Base-by-base conservation (phyloP, 225 moss, liverwort and hornwort species). In the Neckera pumila region DNA sequence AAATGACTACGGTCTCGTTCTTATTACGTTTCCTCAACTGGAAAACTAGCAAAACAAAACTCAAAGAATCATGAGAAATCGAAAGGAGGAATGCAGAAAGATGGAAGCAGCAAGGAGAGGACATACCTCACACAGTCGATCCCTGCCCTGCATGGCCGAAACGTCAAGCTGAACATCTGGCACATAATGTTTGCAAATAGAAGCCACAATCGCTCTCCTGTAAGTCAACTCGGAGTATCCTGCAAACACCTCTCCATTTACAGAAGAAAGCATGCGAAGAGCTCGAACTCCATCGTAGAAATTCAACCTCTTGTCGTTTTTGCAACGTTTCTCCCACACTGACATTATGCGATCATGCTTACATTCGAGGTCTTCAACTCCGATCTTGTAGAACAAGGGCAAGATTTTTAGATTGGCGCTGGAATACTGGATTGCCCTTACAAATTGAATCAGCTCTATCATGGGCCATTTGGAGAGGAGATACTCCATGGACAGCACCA, bases 281-380 rank as follows among this genome's bases (percentile, higher is more conserved):
- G 75, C 47, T 1, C 0, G 2, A 49, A 0, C 1, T 49, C 7
- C 49, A 20, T 0, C 0, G 11, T 3, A 11, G 6, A 0, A 6
- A 17, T 2, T 0, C 18, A 47, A 11, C 30, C 73, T 11, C 30
- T 30, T 0, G 6, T 30, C 30, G 3, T 2, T 30, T 43, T 16
- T 14, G 73, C 30, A 47, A 30, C 18, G 74, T 11, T 74, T 11
- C 74, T 7, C 0, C 74, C 74, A 74, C 47, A 74, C 74, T 30
- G 47, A 47, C 18, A 74, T 7, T 2, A 74, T 2, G 7, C 7
- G 31, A 47, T 47, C 47, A 47, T 31, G 47, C 74, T 74, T 31
- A 47, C 30, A 31, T 18, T 47, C 47, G 31, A 74, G 30, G 47
- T 74, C 74, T 31, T 30, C 47, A 74, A 74, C 75, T 33, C 33